A percentile compares a stretch with the other conserved stretches of the same genome.
Conservation (phyloP, 2,329 filamentous ascomycete species). For the Aspergillus bombycis region DNA sequence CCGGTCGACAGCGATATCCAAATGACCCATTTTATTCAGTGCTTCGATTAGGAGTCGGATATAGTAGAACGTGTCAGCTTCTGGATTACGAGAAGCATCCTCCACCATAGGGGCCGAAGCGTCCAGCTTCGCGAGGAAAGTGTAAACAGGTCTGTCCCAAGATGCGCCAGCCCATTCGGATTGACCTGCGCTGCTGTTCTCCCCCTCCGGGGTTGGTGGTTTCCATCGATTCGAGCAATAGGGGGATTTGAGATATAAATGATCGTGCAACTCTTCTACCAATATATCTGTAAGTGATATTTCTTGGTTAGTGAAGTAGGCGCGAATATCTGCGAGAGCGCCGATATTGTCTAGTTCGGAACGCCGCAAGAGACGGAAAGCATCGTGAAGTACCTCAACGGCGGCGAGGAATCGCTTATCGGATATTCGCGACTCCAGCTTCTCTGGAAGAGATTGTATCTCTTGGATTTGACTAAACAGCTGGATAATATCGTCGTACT, state of each 20-base stretch:
- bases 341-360: conserved; percentile 92
- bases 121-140: conserved; percentile 62
- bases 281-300: conserved; percentile 89
- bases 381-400: conserved; percentile 88
- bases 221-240: conserved; percentile 98
- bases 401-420: conserved; percentile 94
- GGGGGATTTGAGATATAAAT: conserved; percentile 94
- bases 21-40: conserved; percentile 81
- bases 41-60: conserved; percentile 85
- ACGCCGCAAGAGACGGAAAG: conserved; percentile 77
- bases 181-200: conserved; percentile 27
- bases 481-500: conserved; percentile 87
- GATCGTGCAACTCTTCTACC: conserved; percentile 95
- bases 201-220: conserved; percentile 56
- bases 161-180: conserved; percentile 36
- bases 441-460: conserved; percentile 84
- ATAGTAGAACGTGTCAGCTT: conserved; percentile 94
- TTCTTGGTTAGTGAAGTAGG: conserved; percentile 92
- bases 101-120: conserved; percentile 67
- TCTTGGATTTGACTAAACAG: conserved; percentile 84
- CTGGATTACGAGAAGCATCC: conserved; percentile 89
- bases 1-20: conserved; percentile 84
- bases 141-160: conserved; percentile 59
- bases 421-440: conserved; percentile 89
- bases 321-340: conserved; percentile 79